Evolutionary conservation across 1,139 yeast species (phyloP), one percentile per base, ranked within the genome.

Genomic region (Yamadazyma conglobata): DNA sequence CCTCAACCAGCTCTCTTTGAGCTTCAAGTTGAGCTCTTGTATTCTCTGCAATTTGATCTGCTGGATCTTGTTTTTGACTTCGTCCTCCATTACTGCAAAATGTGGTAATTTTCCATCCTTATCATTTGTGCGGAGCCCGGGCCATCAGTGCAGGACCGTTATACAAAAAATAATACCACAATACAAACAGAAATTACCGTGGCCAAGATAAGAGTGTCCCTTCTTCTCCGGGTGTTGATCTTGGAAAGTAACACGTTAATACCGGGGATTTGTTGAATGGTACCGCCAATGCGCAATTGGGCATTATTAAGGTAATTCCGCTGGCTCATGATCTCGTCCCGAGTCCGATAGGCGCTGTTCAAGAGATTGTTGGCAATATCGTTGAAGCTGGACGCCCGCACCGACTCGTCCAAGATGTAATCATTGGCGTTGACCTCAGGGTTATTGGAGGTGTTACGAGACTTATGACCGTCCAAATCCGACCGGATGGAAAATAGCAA

Each of bases 131-230:
- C 8, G 12, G 26, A n/a, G 26, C 8, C 10, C 14, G 6, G n/a
- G n/a, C n/a, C n/a, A n/a, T n/a, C n/a, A n/a, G 15, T 15, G 11
- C 19, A 25, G 28, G 28, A 24, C 9, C 12, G 19, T 23, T 35
- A 52, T 8, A 52, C 40, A 44, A 81, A 79, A 48, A 80, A 77
- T 38, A 89, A 58, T 10, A 86, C 55, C 30, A 89, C 48, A 17
- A 88, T 79, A 62, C 97, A 86, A 19, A 74, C 42, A 4, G 89
- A 71, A 28, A 88, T 81, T 30, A 91, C 71, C 4, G 70, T 46
- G 4, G 95, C 93, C 53, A 91, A 60, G n/a, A 91, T 84, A 25
- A 91, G 54, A 13, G 94, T 81, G 53, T 91, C 95, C 40, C 96
- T 75, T 60, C 81, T 84, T 56, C 91, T 80, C 47, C 97, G 70